phyloP scores from a whole-genome alignment of 73 alveolate genomes.

The Symbiodinium natans region DNA sequence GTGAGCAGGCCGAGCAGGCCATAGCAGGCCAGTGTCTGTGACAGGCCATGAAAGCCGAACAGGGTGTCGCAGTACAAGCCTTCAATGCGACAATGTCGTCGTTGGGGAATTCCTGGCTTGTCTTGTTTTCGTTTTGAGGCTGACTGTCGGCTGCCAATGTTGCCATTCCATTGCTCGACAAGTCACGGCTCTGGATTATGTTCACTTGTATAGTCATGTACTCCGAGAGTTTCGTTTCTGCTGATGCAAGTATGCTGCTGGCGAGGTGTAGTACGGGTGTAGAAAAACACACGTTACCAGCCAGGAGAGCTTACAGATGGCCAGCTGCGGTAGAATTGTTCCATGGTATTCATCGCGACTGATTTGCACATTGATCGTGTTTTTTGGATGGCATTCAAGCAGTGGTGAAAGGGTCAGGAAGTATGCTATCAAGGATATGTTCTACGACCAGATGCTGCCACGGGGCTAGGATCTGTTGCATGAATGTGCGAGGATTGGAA shows the following conservation, averaged over 20 bases:
- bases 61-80: conserved; percentile 42
- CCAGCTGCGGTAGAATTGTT: conserved; percentile 19
- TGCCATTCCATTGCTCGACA: not conserved
- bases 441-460: not conserved
- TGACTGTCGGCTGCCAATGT: not conserved
- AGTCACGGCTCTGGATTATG: not conserved
- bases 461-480: not conserved
- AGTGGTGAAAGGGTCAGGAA: not conserved
- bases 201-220: no score
- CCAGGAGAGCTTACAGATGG: conserved; percentile 71
- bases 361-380: not conserved
- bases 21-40: not conserved
- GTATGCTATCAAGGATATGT: not conserved
- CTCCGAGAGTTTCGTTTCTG: no score
- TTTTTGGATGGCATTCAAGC: not conserved
- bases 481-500: not conserved
- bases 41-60: conserved; percentile 54
- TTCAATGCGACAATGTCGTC: conserved; percentile 72
- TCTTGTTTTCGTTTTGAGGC: not conserved
- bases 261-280: not conserved
- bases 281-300: not conserved
- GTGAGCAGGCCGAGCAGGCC: not conserved
- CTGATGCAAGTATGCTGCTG: not conserved
- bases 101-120: not conserved
- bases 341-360: conserved; percentile 4